Evolutionary conservation across 169 alveolate genomes (phyloP).

Genomic region (Prorocentrum cordatum): DNA sequence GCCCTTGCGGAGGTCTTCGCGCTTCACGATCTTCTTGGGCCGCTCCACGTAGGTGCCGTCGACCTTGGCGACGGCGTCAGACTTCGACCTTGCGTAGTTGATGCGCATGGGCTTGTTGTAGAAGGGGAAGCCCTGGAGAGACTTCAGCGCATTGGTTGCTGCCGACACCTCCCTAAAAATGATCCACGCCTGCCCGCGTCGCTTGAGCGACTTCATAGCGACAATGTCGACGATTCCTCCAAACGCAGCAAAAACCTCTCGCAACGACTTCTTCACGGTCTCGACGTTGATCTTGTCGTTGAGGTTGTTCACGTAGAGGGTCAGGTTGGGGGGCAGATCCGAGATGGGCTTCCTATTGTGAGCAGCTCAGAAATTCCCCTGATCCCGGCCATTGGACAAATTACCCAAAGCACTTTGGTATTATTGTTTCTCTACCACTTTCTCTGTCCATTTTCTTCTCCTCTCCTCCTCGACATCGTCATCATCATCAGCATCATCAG

Average conservation of each 20-base stretch:
- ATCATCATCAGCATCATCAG: no score
- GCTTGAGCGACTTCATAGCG: constrained; percentile 66
- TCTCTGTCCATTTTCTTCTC: no score
- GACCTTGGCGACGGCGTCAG: not conserved
- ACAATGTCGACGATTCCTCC: constrained; percentile 69
- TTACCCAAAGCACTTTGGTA: no score
- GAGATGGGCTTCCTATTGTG: no score
- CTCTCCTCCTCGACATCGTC: no score
- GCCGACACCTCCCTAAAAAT: constrained; percentile 38
- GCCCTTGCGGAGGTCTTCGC: constrained; percentile 16
- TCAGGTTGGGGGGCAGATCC: no score
- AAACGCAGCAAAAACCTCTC: constrained; percentile 69
- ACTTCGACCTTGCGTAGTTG: not conserved
- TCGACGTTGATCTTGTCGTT: constrained; percentile 69
- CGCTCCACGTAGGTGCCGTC: constrained; percentile 69
- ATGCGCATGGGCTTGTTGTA: constrained; percentile 69
- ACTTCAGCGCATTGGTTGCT: constrained; percentile 63
- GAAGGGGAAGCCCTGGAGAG: constrained; percentile 69
- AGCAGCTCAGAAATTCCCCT: no score
- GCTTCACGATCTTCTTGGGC: constrained; percentile 67
- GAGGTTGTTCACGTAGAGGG: constrained; percentile 69
- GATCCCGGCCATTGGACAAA: no score
- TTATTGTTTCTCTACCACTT: no score
- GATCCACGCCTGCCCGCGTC: constrained; percentile 63
- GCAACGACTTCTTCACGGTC: constrained; percentile 59